phyloP scores from a whole-genome alignment of 495 filamentous ascomycete genomes.

The Annulohypoxylon stygium region DNA sequence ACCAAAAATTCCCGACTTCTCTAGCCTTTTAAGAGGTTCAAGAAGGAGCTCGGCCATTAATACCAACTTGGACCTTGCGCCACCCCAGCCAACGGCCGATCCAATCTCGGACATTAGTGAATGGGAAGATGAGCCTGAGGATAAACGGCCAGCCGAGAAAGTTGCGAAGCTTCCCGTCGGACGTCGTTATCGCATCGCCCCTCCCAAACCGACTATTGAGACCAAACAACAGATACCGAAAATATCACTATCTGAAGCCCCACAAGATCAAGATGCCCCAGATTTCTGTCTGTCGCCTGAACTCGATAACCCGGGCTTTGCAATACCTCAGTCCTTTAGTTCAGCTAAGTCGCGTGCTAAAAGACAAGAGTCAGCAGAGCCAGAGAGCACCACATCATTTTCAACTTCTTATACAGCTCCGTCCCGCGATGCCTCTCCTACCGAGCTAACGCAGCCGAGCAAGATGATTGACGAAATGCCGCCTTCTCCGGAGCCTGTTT shows the following conservation, averaged over 20 bases:
- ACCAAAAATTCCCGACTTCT: slow-evolving; percentile 47
- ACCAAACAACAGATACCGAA: slow-evolving; percentile 21
- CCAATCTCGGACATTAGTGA: slow-evolving; percentile 62
- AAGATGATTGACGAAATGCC: slow-evolving; percentile 46
- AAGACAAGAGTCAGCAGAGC: slow-evolving; percentile 6
- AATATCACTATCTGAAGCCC: neutral
- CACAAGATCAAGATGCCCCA: slow-evolving; percentile 14
- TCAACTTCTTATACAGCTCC: slow-evolving; percentile 12
- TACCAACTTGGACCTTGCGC: slow-evolving; percentile 17
- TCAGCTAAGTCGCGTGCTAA: neutral
- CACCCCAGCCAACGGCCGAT: slow-evolving; percentile 45
- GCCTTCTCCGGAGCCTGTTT: slow-evolving; percentile 52
- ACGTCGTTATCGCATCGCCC: slow-evolving; percentile 37
- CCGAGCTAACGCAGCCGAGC: slow-evolving; percentile 42
- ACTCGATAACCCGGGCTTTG: slow-evolving; percentile 14
- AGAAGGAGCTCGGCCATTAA: slow-evolving; percentile 18
- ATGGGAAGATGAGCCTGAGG: slow-evolving; percentile 55
- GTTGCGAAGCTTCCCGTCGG: slow-evolving; percentile 21
- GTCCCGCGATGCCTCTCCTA: slow-evolving; percentile 47
- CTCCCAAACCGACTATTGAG: slow-evolving; percentile 22
- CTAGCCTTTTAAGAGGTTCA: slow-evolving; percentile 22
- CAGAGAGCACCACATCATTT: slow-evolving; percentile 7
- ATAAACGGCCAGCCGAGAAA: slow-evolving; percentile 38
- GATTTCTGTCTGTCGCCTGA: slow-evolving; percentile 3
- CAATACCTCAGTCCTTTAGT: neutral